Evolutionary conservation across 164 flowering plant genomes (phyloP), one percentile per base, ranked within the genome.

Genomic region (Piper betle): DNA sequence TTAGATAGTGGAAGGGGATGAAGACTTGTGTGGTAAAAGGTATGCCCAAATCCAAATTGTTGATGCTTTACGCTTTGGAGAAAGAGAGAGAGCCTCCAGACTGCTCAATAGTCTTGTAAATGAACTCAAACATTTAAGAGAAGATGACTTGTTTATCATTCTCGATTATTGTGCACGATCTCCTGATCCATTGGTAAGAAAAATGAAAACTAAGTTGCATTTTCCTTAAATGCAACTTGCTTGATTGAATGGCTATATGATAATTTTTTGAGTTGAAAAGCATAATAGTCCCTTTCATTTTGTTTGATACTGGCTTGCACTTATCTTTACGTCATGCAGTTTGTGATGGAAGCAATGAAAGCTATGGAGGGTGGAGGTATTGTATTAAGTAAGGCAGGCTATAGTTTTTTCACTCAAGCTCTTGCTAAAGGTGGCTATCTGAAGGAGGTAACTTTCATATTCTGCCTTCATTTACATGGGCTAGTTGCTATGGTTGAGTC

Each of bases 261-360:
- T 50, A 42, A 33, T 53, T 54, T 53, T 62, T 48, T 61, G 8
- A 43, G 50, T 43, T 43, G 50, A 1, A 43, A 43, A 43, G 50
- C 12, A 3, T 15, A 15, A 8, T 10, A 2, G 12, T 10, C 12
- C 12, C 61, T 61, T 57, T 42, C 16, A 38, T 10, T 20, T 16
- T 60, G 50, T n/a, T n/a, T n/a, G n/a, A n/a, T n/a, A n/a, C n/a
- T n/a, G n/a, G n/a, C n/a, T n/a, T n/a, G n/a, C n/a, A n/a, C n/a
- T n/a, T 64, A 39, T 50, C 50, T 67, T 54, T 37, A 66, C 58
- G 53, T 33, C 40, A 3, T 80, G 74, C 82, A 86, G 95, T 92
- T 92, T 83, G 95, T 71, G 55, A 64, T 85, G 85, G 88, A 88
- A 68, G 87, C 83, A n/a, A 87, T 86, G 85, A 84, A 74, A 69